Base-by-base conservation (phyloP, 352 stramenopile genomes). In the Globisporangium carolinianum region DNA sequence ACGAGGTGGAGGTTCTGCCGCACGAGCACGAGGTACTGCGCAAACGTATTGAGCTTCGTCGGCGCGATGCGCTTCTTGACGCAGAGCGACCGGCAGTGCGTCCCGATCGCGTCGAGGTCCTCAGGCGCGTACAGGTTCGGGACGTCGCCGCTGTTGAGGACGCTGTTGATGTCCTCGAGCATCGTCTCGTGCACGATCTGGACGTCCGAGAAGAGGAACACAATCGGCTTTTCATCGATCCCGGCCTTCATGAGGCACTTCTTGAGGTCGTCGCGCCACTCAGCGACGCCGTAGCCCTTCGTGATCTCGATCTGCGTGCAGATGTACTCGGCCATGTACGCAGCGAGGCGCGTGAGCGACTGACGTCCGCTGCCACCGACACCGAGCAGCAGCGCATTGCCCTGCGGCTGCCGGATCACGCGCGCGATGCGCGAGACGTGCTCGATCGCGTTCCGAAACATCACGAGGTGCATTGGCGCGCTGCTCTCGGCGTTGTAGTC, bases 111-210 rank as follows among this genome's bases (percentile, higher is more conserved):
- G 49, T 98, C 94, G 52, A 98, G 66, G 47, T 98, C 94, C 63
- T 98, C 94, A 0, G 82, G 60, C 0, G 71, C 87, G 57, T 98
- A 98, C 55, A 98, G 62, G 55, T 98, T 98, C 1, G 94, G 94
- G 0, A 98, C 86, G 50, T 98, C 93, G 15, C 94, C 94, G 24
- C 87, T 97, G 72, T 98, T 98, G 1, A 98, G 74, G 4, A 98
- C 85, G 62, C 89, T 96, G 71, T 98, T 98, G 56, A 98, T 92
- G 64, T 98, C 94, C 69, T 98, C 94, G 3, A 98, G 63, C 91
- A 98, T 98, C 9, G 87, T 85, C 60, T 98, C 94, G 51, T 97
- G 75, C 5, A 98, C 87, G 53, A 98, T 97, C 66, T 97, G 90
- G 2, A 96, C 95, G 61, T 98, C 94, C 0, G 88, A 97, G 56